Conservation (phyloP, 1,284 basidiomycete species). For the Apiotrichum laibachii region DNA sequence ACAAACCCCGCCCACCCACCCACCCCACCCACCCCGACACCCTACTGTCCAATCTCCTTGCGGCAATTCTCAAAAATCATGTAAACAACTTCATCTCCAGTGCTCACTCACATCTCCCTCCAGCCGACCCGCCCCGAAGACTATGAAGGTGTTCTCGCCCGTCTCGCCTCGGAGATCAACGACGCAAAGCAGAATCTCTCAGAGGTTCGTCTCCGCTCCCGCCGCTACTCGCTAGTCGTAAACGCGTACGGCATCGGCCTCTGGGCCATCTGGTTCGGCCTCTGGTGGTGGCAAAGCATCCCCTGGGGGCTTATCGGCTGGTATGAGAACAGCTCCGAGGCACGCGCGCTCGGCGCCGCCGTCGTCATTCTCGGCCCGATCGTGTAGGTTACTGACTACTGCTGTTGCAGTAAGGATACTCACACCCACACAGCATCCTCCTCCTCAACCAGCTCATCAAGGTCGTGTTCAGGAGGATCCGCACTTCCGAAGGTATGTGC, state of each 20-base stretch:
- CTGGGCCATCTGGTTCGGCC: slow-evolving; percentile 74
- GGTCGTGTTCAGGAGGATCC: slow-evolving; percentile 80
- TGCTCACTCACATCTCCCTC: background rate
- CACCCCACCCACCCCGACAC: too few species aligned
- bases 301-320: slow-evolving; percentile 54
- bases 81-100: background rate
- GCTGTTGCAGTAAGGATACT: background rate
- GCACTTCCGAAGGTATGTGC: slow-evolving; percentile 73
- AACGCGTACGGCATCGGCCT: slow-evolving; percentile 76
- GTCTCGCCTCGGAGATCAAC: slow-evolving; percentile 54
- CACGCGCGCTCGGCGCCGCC: slow-evolving; percentile 57
- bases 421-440: slow-evolving; percentile 61
- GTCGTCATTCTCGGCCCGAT: slow-evolving; percentile 69
- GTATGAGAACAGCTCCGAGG: slow-evolving; percentile 46
- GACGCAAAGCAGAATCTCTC: slow-evolving; percentile 70
- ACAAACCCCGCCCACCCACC: too few species aligned
- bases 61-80: too few species aligned
- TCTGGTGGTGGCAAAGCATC: slow-evolving; percentile 74
- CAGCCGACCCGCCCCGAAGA: slow-evolving; percentile 49
- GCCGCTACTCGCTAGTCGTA: slow-evolving; percentile 72
- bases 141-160: slow-evolving; percentile 56
- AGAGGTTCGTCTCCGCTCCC: slow-evolving; percentile 81
- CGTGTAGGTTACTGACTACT: slow-evolving; percentile 62
- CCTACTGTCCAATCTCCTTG: too few species aligned
- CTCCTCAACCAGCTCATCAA: slow-evolving; percentile 78